Conservation (phyloP, 441 rosid genomes). For the Codiaeum variegatum region DNA sequence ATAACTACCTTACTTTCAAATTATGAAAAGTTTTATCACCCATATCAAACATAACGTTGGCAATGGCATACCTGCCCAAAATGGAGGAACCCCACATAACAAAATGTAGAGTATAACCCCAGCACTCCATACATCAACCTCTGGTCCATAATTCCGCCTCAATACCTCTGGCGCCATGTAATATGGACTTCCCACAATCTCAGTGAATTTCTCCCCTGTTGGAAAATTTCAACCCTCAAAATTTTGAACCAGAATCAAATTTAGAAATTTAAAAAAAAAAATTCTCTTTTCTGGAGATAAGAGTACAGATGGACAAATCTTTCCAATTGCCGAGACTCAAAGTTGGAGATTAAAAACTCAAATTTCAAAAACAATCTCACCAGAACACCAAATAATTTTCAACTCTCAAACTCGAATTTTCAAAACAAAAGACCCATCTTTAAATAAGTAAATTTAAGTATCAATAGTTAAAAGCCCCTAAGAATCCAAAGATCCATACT, state of each 20-base stretch:
- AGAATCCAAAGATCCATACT: neutral
- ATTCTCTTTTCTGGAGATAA: neutral
- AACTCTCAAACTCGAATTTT: neutral
- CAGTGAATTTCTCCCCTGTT: constrained; percentile 73
- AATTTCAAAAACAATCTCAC: constrained; percentile 1
- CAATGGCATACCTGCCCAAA: constrained; percentile 75
- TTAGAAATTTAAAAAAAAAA: neutral
- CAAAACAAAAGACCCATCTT: neutral
- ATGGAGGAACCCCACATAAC: constrained; percentile 91
- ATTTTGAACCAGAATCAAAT: neutral
- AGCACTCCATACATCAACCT: constrained; percentile 93
- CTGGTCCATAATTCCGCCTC: constrained; percentile 87
- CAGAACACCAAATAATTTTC: neutral
- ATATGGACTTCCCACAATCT: constrained; percentile 96
- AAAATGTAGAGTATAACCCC: constrained; percentile 88
- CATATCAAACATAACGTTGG: neutral
- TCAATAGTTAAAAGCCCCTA: neutral
- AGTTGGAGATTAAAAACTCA: neutral
- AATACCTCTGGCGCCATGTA: constrained; percentile 97
- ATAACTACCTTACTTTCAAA: neutral
- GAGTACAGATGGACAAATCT: neutral
- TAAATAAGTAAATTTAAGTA: neutral
- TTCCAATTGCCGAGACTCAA: neutral
- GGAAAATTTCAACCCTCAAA: constrained; percentile 3
- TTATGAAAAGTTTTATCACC: neutral